Evolutionary conservation across 2,329 filamentous ascomycete species (phyloP), one percentile per base, ranked within the genome.

Genomic region (Apiospora pterosperma): DNA sequence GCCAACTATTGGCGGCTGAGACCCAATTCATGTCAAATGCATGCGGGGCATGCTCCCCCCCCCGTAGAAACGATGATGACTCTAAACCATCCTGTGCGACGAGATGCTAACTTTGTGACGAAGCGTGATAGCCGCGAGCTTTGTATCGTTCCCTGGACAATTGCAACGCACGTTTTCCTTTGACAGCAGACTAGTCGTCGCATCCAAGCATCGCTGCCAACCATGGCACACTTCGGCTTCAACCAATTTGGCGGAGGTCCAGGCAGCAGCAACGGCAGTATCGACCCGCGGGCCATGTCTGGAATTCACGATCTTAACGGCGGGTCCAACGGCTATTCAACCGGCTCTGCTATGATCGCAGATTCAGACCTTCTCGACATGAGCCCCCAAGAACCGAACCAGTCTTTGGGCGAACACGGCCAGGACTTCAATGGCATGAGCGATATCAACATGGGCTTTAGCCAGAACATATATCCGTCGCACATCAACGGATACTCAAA

Each of bases 291-390:
- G 67, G 92, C 96, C 68, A 85, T 97, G 58, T 38, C 58, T 16
- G 34, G 36, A 36, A 36, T 39, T 7, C 38, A 62, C 16, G 39
- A 34, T n/a, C 14, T 62, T 44, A 62, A 62, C 60, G 60, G 60
- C 60, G 60, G 60, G 7, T 84, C 86, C 36, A 89, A 88, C 65
- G 90, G 87, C 76, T 97, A 93, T 80, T 90, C 90, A 58, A 89
- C 89, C 70, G 91, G 90, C 65, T 91, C 90, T 66, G 91, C 92
- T 12, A 85, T 90, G 44, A 94, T 97, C 69, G 90, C 88, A 67
- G 95, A 97, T 69, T 95, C 97, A 68, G 95, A 97, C 75, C 83
- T 98, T 59, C 84, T 95, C 59, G 94, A 97, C 69, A 83, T 95
- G 10, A 84, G 80, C 52, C 83, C 86, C 36, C 81, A 84, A 36